Conservation (phyloP, 345 rosid genomes). For the Clarkia xantiana region DNA sequence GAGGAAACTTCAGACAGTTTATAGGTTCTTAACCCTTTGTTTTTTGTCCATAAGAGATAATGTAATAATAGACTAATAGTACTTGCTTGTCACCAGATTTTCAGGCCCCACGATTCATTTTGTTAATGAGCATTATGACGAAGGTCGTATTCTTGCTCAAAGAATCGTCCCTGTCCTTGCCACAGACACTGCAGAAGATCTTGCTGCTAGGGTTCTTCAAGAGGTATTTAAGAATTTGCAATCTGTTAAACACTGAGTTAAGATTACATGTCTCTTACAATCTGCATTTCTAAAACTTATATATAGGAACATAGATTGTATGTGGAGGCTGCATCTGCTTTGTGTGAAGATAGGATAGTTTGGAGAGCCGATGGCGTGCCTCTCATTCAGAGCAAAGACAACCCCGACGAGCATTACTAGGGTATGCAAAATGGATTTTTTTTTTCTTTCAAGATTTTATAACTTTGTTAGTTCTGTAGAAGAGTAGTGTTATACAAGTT, state of each 20-base stretch:
- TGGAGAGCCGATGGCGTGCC: slow-evolving; percentile 91
- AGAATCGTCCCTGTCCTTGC: slow-evolving; percentile 50
- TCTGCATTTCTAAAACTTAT: background rate
- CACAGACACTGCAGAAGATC: slow-evolving; percentile 51
- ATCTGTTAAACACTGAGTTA: background rate
- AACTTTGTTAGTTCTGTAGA: too few species aligned
- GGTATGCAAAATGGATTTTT: too few species aligned
- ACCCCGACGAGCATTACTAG: slow-evolving; percentile 29
- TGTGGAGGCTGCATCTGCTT: slow-evolving; percentile 50
- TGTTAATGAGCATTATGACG: slow-evolving; percentile 83
- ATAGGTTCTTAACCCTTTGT: too few species aligned
- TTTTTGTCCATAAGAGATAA: background rate
- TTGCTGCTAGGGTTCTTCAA: slow-evolving; percentile 65
- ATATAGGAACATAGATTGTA: slow-evolving; percentile 65
- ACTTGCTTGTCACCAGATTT: slow-evolving; percentile 27
- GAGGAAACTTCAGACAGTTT: too few species aligned
- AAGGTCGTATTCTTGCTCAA: slow-evolving; percentile 81
- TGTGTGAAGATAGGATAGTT: slow-evolving; percentile 53
- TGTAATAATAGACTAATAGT: too few species aligned
- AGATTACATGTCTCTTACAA: background rate
- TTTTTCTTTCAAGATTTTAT: too few species aligned
- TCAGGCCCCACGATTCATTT: slow-evolving; percentile 86
- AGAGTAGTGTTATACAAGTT: too few species aligned
- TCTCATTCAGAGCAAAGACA: slow-evolving; percentile 45
- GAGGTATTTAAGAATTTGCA: slow-evolving; percentile 57